These are phyloP conservation scores for Russula compacta DNA, from an alignment of 768 basidiomycete genomes.

Conservation along the genomic window DNA sequence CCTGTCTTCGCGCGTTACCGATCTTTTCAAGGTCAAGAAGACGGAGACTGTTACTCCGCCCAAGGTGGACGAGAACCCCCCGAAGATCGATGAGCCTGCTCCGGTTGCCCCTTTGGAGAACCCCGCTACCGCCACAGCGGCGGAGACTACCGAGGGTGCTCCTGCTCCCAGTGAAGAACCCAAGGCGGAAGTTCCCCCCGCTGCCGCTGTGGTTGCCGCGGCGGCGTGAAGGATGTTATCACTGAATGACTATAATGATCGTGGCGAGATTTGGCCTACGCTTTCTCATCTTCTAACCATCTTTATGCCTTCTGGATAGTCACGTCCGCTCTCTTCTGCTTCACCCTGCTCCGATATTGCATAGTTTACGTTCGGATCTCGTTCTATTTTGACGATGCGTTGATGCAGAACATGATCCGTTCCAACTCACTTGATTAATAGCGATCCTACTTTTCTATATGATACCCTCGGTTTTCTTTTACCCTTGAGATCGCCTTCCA, in stretches of 20 bases:
- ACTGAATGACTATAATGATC: slow-evolving; percentile 23
- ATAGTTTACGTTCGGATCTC: slow-evolving; percentile 53
- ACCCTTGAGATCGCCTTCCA: slow-evolving; percentile 44
- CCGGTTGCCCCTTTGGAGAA: slow-evolving; percentile 81
- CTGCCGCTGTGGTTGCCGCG: slow-evolving; percentile 64
- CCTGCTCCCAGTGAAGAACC: slow-evolving; percentile 25
- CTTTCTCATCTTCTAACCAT: slow-evolving; percentile 22
- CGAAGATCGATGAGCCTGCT: slow-evolving; percentile 75
- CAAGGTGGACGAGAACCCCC: slow-evolving; percentile 85
- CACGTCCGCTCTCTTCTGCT: slow-evolving; percentile 26
- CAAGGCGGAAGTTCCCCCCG: slow-evolving; percentile 39
- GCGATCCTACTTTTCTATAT: slow-evolving; percentile 41
- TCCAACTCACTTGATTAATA: slow-evolving; percentile 55
- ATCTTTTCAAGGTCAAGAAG: slow-evolving; percentile 75
- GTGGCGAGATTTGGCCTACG: slow-evolving; percentile 21
- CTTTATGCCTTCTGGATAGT: slow-evolving; percentile 28
- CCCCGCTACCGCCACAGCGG: slow-evolving; percentile 45
- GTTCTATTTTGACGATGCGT: slow-evolving; percentile 35
- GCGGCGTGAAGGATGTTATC: slow-evolving; percentile 56
- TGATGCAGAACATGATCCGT: slow-evolving; percentile 53
- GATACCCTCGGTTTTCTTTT: slow-evolving; percentile 34
- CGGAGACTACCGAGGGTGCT: slow-evolving; percentile 29
- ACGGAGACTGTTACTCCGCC: slow-evolving; percentile 43
- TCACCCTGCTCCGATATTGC: slow-evolving; percentile 21
- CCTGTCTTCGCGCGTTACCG: slow-evolving; percentile 72